These are phyloP conservation scores for Zasmidium cellare DNA, from an alignment of 2,329 filamentous ascomycete species.

Conservation along the genomic window DNA sequence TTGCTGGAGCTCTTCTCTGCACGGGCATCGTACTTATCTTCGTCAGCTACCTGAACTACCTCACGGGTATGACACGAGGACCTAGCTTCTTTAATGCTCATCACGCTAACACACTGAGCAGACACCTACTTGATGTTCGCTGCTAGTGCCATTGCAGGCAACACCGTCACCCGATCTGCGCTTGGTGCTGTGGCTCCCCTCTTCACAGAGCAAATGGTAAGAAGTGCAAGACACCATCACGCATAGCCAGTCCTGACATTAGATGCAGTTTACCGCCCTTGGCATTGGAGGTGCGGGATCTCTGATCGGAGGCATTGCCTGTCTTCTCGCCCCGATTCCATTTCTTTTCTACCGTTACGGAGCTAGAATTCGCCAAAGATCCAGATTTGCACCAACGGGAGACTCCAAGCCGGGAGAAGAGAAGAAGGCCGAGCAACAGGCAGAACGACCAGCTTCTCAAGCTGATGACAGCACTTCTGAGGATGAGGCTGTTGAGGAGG, in stretches of 20 bases:
- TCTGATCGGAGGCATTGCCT: conserved; percentile 48
- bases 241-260: background rate
- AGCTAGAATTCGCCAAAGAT: conserved; percentile 11
- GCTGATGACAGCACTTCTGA: conserved; percentile 5
- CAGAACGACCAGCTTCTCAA: background rate
- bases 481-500: conserved; percentile 9
- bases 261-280: conserved; percentile 25
- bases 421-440: background rate
- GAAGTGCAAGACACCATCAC: too few species aligned
- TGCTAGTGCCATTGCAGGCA: conserved; percentile 31
- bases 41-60: conserved; percentile 55
- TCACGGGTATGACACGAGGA: conserved; percentile 48
- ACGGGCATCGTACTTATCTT: conserved; percentile 49
- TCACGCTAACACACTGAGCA: background rate
- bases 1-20: conserved; percentile 45
- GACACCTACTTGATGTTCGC: conserved; percentile 47
- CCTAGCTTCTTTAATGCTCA: too few species aligned
- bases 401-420: background rate
- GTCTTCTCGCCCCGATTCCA: conserved; percentile 34
- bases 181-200: conserved; percentile 32
- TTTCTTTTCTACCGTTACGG: conserved; percentile 27
- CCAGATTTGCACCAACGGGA: conserved; percentile 19
- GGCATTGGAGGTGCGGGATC: conserved; percentile 33
- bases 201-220: conserved; percentile 32
- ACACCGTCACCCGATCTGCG: conserved; percentile 30